Evolutionary conservation across 208 protist species (phyloP), one percentile per base, ranked within the genome.

Genomic region (Wallacemonas sp.): DNA sequence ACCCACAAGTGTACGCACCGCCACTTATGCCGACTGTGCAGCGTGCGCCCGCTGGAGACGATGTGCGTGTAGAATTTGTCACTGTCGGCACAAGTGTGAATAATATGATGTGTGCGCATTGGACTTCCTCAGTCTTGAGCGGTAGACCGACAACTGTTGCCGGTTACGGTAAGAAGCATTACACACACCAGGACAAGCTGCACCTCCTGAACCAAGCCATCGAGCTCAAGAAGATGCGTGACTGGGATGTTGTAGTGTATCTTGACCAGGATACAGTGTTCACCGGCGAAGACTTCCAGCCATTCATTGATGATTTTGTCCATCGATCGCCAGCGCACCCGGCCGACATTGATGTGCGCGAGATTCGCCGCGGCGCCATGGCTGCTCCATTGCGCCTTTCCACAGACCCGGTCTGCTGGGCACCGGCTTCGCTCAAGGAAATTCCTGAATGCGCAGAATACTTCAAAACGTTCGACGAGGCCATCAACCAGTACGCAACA

Each of bases 91-190:
- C 41, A 5, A 24, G 5, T 6, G 41, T 46, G 17, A 46, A 46
- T n/a, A 46, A 46, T 19, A 46, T 46, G 41, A 46, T 46, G 41
- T 46, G 41, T n/a, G 41, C 41, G 41, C 41, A 46, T 19, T 46
- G 41, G 41, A 19, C 41, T 46, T 46, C 41, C 41, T 46, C 41
- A 12, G 41, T 46, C 9, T 19, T 46, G 41, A 46, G 41, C 19
- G 41, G 41, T 0, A 12, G 6, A 12, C 24, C 41, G 17, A 46
- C 41, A 6, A 46, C 41, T 9, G 15, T n/a, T 12, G 41, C 41
- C 9, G 41, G 41, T 6, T 46, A 46, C 41, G 41, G 41, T 19
- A 46, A 46, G 41, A 6, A n/a, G 5, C 10, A 21, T 19, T 46
- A 46, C 41, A 21, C 41, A n/a, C 41, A 46, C 41, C 41, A 19